Evolutionary conservation across 805 yeast species (phyloP), one percentile per base, ranked within the genome.

Genomic region (Candida fluviatilis): DNA sequence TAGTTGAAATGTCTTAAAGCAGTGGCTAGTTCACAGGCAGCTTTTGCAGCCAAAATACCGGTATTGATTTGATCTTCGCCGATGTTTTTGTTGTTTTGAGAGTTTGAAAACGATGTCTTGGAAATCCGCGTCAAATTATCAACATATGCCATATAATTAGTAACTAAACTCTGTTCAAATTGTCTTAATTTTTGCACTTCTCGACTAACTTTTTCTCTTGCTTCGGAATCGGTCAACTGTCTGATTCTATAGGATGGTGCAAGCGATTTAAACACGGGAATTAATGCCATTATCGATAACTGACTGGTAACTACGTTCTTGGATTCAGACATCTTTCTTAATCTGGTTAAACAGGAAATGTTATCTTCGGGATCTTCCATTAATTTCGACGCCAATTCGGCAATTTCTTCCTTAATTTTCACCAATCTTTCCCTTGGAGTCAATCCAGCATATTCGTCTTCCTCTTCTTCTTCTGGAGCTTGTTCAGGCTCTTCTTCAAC

Each of bases 361-460:
- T 90, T 76, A 52, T 87, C 95, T 58, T 93, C 98, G 5, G 98
- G 96, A 41, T 87, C 86, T 55, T 89, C 95, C 51, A 79, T 79
- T 25, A 91, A 62, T 30, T 75, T 74, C 28, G 86, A 84, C 1
- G 95, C 96, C 35, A 82, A 59, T 14, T 75, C 79, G 0, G 98
- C 96, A 30, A 93, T 76, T 39, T 84, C 86, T 61, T 89, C 97
- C 52, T 89, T 85, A 30, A 84, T 66, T 40, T 76, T 73, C 5
- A 71, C 49, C 18, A 86, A 65, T 39, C 69, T 70, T 55, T 84
- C 84, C 40, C 58, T 63, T 1, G 78, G 77, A 0, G 75, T 51
- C 11, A 73, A 51, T 5, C 65, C 71, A 0, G 76, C 67, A 43
- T 78, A 78, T 17, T 60, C 61, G 36, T 70, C 73, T 23, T 62